phyloP scores from a whole-genome alignment of 1,284 basidiomycete genomes.

The Earliella scabrosa region DNA sequence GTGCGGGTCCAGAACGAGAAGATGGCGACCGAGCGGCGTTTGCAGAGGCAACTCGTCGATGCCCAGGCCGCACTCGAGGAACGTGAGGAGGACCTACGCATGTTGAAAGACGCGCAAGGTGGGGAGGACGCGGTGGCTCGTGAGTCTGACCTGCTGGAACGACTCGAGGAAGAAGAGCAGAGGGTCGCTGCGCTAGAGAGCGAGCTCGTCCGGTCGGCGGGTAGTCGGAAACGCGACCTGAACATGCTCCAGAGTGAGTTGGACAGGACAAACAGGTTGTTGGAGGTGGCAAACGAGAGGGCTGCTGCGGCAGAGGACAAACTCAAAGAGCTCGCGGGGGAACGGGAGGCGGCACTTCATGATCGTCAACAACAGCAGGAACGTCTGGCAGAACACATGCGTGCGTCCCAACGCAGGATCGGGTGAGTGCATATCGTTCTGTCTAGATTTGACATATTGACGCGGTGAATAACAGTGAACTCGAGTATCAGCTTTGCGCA shows the following conservation, averaged over 20 bases:
- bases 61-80: constrained; percentile 50
- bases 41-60: constrained; percentile 46
- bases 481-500: constrained; percentile 23
- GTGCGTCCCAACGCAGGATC: constrained; percentile 22
- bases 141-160: constrained; percentile 25
- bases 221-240: constrained; percentile 23
- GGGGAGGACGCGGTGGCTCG: constrained; percentile 25
- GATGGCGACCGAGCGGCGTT: constrained; percentile 52
- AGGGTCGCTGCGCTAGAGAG: constrained; percentile 26
- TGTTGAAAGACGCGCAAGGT: constrained; percentile 34
- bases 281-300: constrained; percentile 48
- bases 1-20: constrained; percentile 63
- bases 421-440: no score
- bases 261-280: constrained; percentile 43
- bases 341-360: constrained; percentile 52
- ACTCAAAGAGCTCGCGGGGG: constrained; percentile 39
- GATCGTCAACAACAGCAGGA: constrained; percentile 42
- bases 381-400: constrained; percentile 34
- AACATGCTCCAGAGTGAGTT: constrained; percentile 29
- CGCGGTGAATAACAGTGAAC: constrained; percentile 14
- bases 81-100: constrained; percentile 60
- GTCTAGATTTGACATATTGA: neutral
- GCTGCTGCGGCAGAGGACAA: constrained; percentile 41
- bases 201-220: constrained; percentile 27
- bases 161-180: constrained; percentile 29